Conservation (phyloP, 2,329 filamentous ascomycete species). For the Scedosporium dehoogii region DNA sequence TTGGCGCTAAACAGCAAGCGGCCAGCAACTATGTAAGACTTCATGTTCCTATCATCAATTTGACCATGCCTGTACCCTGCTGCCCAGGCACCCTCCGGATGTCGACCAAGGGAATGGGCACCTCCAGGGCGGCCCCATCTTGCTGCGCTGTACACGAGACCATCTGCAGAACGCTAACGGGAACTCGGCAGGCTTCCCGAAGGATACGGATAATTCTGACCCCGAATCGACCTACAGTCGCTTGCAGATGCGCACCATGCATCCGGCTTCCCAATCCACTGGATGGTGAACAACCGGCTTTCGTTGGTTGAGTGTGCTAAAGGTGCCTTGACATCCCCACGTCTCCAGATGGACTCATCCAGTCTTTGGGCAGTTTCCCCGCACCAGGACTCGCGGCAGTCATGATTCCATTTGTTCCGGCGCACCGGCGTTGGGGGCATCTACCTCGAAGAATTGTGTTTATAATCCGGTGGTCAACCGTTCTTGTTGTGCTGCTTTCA, state of each 20-base stretch:
- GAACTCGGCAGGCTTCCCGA: conserved; percentile 4
- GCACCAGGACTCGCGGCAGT: neutral
- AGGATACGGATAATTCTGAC: neutral
- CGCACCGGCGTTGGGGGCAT: neutral
- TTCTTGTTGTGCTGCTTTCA: neutral
- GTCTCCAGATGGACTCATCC: neutral
- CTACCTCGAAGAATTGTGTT: neutral
- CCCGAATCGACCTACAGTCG: neutral
- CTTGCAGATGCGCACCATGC: neutral
- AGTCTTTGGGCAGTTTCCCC: neutral
- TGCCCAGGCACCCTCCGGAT: too few species aligned
- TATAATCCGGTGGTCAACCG: neutral
- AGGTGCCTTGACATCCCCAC: neutral
- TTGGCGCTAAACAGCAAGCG: too few species aligned
- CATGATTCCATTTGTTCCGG: neutral
- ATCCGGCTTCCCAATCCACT: neutral
- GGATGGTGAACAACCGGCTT: neutral
- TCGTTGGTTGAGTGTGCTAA: neutral
- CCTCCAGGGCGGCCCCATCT: too few species aligned
- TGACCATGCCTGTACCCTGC: too few species aligned
- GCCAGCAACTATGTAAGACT: too few species aligned
- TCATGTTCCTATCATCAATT: too few species aligned
- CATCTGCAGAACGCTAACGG: neutral
- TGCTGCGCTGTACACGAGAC: neutral
- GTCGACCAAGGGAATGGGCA: too few species aligned